Percentiles rank a stretch among this genome's conserved stretches.
These are phyloP conservation scores for Trichoderma parareesei DNA, from an alignment of 495 filamentous ascomycete species.

Conservation along the genomic window DNA sequence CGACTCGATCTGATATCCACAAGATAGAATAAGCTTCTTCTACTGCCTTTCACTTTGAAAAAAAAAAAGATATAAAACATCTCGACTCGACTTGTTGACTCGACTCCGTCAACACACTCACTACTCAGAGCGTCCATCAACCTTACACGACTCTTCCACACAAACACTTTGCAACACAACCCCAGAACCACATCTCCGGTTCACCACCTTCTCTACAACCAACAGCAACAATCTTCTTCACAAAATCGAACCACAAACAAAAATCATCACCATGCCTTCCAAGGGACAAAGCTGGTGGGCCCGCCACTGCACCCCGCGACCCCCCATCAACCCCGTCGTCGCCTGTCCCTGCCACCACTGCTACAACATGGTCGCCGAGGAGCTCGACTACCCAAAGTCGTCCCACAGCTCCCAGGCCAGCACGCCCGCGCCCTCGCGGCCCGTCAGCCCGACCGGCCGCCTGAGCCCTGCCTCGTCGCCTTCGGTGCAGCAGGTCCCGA, in stretches of 20 bases:
- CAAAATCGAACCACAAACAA: neutral
- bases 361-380: neutral
- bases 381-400: conserved; percentile 4
- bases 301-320: conserved; percentile 14
- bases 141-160: neutral
- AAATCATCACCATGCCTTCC: conserved; percentile 11
- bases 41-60: too few relatives aligned
- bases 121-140: neutral
- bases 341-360: conserved; percentile 11
- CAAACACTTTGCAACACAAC: neutral
- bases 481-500: neutral
- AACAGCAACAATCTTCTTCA: neutral
- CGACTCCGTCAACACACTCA: neutral
- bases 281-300: conserved; percentile 13
- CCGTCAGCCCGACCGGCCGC: neutral
- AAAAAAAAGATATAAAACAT: too few relatives aligned
- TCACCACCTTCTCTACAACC: too few relatives aligned
- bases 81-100: too few relatives aligned
- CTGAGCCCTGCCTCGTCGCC: neutral
- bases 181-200: too few relatives aligned
- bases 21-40: too few relatives aligned
- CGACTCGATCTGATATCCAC: too few relatives aligned
- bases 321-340: conserved; percentile 10
- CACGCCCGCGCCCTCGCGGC: neutral
- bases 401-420: neutral